Evolutionary conservation across 2,329 filamentous ascomycete species (phyloP).

Genomic region (Phoma sp.): DNA sequence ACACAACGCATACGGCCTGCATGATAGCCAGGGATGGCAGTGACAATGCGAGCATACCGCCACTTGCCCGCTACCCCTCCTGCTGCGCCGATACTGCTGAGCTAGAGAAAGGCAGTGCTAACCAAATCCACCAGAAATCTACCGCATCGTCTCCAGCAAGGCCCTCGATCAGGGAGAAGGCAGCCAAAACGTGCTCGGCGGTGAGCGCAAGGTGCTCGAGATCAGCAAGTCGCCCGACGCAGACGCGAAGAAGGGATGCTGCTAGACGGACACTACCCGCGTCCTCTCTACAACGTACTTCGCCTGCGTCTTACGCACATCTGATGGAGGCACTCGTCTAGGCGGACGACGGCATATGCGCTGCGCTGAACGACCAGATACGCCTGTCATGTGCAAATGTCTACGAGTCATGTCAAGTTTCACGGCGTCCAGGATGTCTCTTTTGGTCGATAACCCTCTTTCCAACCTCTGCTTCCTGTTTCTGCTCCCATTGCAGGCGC

Average conservation of each 20-base stretch:
- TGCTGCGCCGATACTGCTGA: neutral
- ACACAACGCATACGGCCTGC: neutral
- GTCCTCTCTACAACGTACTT: conserved; percentile 24
- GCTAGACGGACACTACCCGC: conserved; percentile 58
- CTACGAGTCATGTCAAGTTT: conserved; percentile 44
- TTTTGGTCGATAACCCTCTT: conserved; percentile 35
- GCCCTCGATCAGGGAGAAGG: conserved; percentile 89
- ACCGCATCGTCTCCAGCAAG: conserved; percentile 98
- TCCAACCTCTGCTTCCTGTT: conserved; percentile 38
- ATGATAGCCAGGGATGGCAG: neutral
- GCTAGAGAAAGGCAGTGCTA: neutral
- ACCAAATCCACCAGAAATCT: conserved; percentile 75
- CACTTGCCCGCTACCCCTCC: conserved; percentile 3
- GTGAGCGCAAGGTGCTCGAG: conserved; percentile 76
- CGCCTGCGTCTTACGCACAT: conserved; percentile 19
- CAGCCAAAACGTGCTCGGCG: conserved; percentile 77
- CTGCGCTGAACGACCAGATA: conserved; percentile 24
- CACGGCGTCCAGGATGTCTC: conserved; percentile 45
- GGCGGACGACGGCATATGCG: conserved; percentile 19
- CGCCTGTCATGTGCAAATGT: conserved; percentile 28
- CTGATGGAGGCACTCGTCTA: conserved; percentile 8
- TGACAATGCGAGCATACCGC: conserved; percentile 1
- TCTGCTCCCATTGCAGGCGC: conserved; percentile 35
- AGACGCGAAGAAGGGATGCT: conserved; percentile 80
- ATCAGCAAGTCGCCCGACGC: conserved; percentile 86